Conservation (phyloP, 768 basidiomycete species). For the Obba rivulosa region DNA sequence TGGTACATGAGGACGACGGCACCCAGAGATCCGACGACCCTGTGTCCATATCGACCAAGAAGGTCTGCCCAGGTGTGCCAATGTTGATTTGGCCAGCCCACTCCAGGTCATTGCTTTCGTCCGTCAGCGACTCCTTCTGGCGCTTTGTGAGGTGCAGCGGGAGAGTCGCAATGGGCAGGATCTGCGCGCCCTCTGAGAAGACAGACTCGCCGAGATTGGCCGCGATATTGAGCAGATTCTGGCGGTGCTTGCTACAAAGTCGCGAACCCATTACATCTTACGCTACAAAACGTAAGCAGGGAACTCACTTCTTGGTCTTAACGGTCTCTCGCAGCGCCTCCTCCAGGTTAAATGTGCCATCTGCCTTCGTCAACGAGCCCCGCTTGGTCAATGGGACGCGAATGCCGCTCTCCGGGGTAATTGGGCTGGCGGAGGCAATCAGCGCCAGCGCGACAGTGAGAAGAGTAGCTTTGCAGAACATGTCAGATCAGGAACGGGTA, state of each 20-base stretch:
- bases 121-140: conserved; percentile 30
- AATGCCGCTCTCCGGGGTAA: conserved; percentile 2
- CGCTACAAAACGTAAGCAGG: background rate
- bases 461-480: conserved; percentile 3
- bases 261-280: background rate
- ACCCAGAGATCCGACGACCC: conserved; percentile 12
- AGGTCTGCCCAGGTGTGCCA: conserved; percentile 31
- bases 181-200: conserved; percentile 9
- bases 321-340: conserved; percentile 8
- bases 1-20: conserved; percentile 5
- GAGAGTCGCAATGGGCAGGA: conserved; percentile 8
- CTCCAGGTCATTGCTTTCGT: conserved; percentile 29
- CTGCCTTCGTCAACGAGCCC: conserved; percentile 4
- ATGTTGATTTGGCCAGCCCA: conserved; percentile 38
- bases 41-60: conserved; percentile 37
- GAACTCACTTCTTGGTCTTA: conserved; percentile 11
- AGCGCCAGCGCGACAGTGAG: conserved; percentile 9
- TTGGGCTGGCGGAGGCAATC: conserved; percentile 5
- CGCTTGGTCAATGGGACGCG: conserved; percentile 10
- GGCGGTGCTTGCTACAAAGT: conserved; percentile 13
- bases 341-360: conserved; percentile 13
- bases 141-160: conserved; percentile 18
- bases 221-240: conserved; percentile 12
- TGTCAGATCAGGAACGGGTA: no score
- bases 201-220: conserved; percentile 1